Evolutionary conservation across 352 stramenopile species (phyloP).

Genomic region (Pythium phragmiticola): DNA sequence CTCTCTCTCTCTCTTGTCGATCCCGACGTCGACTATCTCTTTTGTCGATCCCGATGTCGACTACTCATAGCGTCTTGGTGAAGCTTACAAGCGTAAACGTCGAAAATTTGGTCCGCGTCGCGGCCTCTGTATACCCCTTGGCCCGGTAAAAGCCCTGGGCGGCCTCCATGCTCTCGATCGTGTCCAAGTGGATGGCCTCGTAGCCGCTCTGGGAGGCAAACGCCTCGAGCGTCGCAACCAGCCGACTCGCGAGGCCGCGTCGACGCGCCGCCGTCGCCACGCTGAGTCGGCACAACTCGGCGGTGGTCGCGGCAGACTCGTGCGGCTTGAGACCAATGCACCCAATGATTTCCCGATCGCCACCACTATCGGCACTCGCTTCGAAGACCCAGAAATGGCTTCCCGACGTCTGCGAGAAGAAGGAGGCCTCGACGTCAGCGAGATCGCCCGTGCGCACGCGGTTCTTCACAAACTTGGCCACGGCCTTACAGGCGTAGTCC

Average conservation of each 20-base stretch:
- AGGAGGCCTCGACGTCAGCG: conserved; percentile 44
- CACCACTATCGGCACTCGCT: conserved; percentile 9
- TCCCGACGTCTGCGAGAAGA: conserved; percentile 26
- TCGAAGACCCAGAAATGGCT: conserved; percentile 70
- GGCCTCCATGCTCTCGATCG: conserved; percentile 56
- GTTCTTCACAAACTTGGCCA: conserved; percentile 68
- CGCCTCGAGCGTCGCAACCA: conserved; percentile 44
- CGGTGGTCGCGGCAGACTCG: conserved; percentile 2
- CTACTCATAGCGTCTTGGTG: conserved; percentile 15
- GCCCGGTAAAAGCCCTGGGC: conserved; percentile 52
- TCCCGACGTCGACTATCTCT: too few relatives aligned
- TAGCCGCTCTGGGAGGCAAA: conserved; percentile 38
- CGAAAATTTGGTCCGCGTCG: conserved; percentile 23
- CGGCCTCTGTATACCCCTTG: conserved; percentile 42
- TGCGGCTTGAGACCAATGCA: conserved; percentile 58
- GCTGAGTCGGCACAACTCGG: conserved; percentile 64
- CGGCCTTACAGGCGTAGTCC: conserved; percentile 59
- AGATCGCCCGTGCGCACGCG: conserved; percentile 55
- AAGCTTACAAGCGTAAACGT: conserved; percentile 64
- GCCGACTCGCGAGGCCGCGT: conserved; percentile 42
- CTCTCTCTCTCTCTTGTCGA: background rate
- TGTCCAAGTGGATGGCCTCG: conserved; percentile 48
- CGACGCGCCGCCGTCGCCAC: conserved; percentile 42
- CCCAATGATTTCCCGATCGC: conserved; percentile 35
- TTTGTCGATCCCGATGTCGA: background rate